Conservation (phyloP, 306 rosid species). For the Lupinus albus region DNA sequence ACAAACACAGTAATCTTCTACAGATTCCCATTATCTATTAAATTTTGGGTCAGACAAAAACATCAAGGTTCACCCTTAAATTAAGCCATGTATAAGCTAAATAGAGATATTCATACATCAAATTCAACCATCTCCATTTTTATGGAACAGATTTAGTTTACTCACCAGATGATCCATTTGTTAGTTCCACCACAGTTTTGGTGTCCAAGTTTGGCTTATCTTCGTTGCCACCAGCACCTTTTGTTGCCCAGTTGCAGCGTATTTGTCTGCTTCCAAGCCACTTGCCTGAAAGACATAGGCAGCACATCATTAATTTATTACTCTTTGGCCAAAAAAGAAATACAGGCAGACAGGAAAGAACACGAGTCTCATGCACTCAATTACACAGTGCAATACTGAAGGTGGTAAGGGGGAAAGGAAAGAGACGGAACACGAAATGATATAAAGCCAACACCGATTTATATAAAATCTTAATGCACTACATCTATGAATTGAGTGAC, state of each 20-base stretch:
- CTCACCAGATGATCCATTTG: slow-evolving; percentile 90
- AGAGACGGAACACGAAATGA: neutral
- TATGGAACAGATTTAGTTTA: slow-evolving; percentile 21
- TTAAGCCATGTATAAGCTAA: slow-evolving; percentile 10
- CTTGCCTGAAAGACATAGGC: slow-evolving; percentile 60
- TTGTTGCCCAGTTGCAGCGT: slow-evolving; percentile 98
- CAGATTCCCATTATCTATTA: slow-evolving; percentile 26
- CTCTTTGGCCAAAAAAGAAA: slow-evolving; percentile 5
- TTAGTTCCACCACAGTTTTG: slow-evolving; percentile 85
- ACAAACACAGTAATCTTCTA: neutral
- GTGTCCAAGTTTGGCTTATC: slow-evolving; percentile 80
- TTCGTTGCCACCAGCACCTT: slow-evolving; percentile 81
- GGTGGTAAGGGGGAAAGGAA: neutral
- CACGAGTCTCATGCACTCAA: neutral
- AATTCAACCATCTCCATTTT: slow-evolving; percentile 14
- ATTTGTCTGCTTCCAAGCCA: slow-evolving; percentile 99
- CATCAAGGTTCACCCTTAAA: slow-evolving; percentile 7
- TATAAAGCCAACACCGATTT: neutral
- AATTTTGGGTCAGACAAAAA: slow-evolving; percentile 8
- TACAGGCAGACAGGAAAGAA: neutral
- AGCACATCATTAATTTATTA: neutral
- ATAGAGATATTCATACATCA: neutral
- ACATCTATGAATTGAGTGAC: slow-evolving; percentile 11
- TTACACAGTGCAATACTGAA: neutral
- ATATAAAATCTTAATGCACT: neutral